These are phyloP conservation scores for Coniferiporia sulphurascens DNA, from an alignment of 1,284 basidiomycete genomes.

Conservation along the genomic window DNA sequence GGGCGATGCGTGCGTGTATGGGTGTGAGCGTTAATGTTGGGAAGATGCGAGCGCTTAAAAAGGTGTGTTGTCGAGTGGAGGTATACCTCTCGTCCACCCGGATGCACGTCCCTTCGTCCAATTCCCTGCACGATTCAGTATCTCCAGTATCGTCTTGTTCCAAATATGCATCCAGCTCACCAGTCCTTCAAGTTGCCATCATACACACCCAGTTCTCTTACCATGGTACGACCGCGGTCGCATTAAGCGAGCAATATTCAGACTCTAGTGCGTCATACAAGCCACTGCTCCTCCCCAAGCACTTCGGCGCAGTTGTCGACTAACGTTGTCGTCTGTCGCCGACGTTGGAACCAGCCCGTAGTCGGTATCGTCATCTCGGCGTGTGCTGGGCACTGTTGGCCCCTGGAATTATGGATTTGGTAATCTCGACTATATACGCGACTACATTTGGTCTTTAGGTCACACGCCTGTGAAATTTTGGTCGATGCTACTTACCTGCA, in stretches of 20 bases:
- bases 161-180: not conserved
- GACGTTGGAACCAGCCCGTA: no score
- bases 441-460: no score
- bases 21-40: not conserved
- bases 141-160: slow-evolving; percentile 1
- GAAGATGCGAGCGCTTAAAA: not conserved
- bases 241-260: not conserved
- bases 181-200: not conserved
- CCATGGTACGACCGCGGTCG: no score
- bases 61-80: not conserved
- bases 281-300: slow-evolving; percentile 4
- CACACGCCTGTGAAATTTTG: no score
- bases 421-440: no score
- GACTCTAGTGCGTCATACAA: not conserved
- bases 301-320: no score
- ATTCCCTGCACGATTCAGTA: not conserved
- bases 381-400: no score
- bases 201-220: not conserved
- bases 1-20: not conserved
- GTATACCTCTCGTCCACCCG: not conserved
- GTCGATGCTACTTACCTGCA: no score
- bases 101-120: not conserved
- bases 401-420: no score
- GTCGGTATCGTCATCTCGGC: no score
- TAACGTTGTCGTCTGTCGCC: no score